phyloP scores from a whole-genome alignment of 257 asterid genomes.

The Lycium barbarum region DNA sequence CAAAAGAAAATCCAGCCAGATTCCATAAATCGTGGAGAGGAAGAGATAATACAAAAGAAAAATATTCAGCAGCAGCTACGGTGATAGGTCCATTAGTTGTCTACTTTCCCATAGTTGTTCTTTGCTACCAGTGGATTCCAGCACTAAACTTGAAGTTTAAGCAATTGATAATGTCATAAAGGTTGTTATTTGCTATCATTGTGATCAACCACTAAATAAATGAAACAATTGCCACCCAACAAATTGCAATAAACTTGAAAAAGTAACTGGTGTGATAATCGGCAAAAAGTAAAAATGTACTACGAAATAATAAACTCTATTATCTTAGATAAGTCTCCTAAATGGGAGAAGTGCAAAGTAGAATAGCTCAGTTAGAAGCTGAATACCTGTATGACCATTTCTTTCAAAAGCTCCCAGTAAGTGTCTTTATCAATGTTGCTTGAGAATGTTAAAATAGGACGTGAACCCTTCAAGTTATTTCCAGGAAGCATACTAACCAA shows the following conservation, averaged over 20 bases:
- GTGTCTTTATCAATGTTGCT: constrained; percentile 41
- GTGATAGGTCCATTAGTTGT: no score
- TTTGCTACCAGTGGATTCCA: no score
- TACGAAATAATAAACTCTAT: background rate
- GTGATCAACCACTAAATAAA: no score
- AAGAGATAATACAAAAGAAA: no score
- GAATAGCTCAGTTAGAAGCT: background rate
- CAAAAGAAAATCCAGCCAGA: no score
- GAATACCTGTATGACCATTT: constrained; percentile 45
- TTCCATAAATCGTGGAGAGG: no score
- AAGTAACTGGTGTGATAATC: background rate
- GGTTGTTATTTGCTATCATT: no score
- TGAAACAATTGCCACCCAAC: no score
- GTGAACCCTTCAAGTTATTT: constrained; percentile 42
- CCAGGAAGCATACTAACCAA: constrained; percentile 59
- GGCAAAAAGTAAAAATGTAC: background rate
- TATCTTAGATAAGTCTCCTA: background rate
- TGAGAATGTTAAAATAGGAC: constrained; percentile 48
- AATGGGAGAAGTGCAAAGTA: background rate
- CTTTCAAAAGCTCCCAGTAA: constrained; percentile 49
- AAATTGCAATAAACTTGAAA: background rate
- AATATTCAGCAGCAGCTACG: no score
- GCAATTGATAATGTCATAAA: no score
- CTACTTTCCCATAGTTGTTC: no score
- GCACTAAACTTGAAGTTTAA: no score